phyloP scores from a whole-genome alignment of 306 rosid species.

The Delonix regia region DNA sequence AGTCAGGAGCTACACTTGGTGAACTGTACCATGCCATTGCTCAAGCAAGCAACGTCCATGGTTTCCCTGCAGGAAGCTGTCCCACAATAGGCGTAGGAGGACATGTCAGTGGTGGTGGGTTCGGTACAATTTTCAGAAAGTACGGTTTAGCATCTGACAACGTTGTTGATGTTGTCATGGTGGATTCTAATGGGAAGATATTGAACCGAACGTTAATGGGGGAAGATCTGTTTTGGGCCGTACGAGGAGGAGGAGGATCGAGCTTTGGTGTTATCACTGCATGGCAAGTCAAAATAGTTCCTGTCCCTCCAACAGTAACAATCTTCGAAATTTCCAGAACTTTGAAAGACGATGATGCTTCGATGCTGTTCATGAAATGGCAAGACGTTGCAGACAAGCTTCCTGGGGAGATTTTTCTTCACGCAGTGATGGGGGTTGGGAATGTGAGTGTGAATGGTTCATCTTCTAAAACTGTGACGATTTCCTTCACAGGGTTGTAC shows the following conservation, averaged over 20 bases:
- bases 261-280: constrained; percentile 41
- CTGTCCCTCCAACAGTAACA: constrained; percentile 38
- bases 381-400: constrained; percentile 29
- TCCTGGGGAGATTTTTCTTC: constrained; percentile 35
- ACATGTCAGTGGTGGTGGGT: constrained; percentile 45
- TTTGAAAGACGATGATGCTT: constrained; percentile 19
- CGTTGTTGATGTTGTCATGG: constrained; percentile 26
- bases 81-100: constrained; percentile 45
- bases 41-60: constrained; percentile 31
- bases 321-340: constrained; percentile 32
- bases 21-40: constrained; percentile 42
- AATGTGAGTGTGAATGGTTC: neutral
- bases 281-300: constrained; percentile 40
- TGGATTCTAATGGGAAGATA: constrained; percentile 38
- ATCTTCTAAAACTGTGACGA: constrained; percentile 6
- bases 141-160: constrained; percentile 43
- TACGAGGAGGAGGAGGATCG: constrained; percentile 49
- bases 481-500: constrained; percentile 37
- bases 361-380: constrained; percentile 33
- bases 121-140: constrained; percentile 41
- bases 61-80: constrained; percentile 44
- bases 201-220: constrained; percentile 41
- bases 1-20: constrained; percentile 46
- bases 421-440: constrained; percentile 6
- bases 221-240: constrained; percentile 47